phyloP scores from a whole-genome alignment of 768 basidiomycete species.

The Amanita fuliginea region DNA sequence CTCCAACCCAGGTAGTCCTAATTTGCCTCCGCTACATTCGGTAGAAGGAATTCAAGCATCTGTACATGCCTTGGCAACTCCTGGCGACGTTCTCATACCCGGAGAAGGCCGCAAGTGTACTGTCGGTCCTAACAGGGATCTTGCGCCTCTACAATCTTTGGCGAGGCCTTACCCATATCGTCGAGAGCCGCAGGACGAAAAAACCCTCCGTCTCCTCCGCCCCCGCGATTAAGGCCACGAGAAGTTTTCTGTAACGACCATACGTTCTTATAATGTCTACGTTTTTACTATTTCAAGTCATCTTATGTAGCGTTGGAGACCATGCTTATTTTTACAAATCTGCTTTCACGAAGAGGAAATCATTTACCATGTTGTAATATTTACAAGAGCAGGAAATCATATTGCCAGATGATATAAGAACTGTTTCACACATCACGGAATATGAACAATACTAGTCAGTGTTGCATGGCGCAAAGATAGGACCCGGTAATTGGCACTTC shows the following conservation, averaged over 20 bases:
- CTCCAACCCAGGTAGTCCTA: neutral
- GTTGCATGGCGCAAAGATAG: neutral
- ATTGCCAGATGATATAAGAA: neutral
- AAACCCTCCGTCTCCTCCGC: constrained; percentile 5
- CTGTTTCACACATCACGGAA: neutral
- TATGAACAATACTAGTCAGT: neutral
- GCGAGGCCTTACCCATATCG: constrained; percentile 6
- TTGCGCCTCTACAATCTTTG: constrained; percentile 5
- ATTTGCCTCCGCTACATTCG: constrained; percentile 2
- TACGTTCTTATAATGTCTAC: constrained; percentile 1
- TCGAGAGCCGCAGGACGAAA: constrained; percentile 6
- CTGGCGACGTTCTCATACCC: neutral
- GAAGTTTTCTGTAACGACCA: neutral
- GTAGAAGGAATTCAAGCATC: constrained; percentile 5
- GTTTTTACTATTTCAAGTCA: neutral
- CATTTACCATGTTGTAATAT: neutral
- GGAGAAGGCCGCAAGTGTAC: constrained; percentile 1
- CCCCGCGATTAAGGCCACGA: neutral
- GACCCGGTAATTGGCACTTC: neutral
- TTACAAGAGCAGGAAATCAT: neutral
- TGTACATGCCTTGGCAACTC: constrained; percentile 1
- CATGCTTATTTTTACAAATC: neutral
- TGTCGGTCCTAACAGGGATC: constrained; percentile 5
- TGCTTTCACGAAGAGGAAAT: neutral
- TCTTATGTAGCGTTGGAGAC: neutral